Base-by-base conservation (phyloP, 352 stramenopile genomes). In the Phytophthora cryptogea region DNA sequence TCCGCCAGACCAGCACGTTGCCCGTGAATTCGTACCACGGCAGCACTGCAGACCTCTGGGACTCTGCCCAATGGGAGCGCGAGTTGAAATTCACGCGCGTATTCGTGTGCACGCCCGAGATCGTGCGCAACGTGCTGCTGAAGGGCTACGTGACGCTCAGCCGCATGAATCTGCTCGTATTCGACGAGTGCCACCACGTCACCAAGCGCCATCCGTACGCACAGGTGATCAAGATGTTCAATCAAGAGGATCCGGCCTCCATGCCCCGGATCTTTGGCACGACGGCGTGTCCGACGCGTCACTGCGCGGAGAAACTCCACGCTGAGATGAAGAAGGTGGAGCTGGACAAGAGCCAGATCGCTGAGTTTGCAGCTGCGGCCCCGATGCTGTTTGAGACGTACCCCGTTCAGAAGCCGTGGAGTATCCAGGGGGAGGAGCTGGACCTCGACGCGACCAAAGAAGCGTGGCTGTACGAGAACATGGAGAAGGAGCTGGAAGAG, bases 171-270 rank as follows among this genome's bases (percentile, higher is more conserved):
- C 39, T 97, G 56, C 72, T 97, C 16, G 79, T 97, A 27, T 92
- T 97, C 55, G 89, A 97, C 64, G 89, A 97, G 69, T 97, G 89
- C 66, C 89, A 97, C 64, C 83, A 95, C 69, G 86, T 92, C 36
- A 86, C 73, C 23, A 95, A 95, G 68, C 88, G 88, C 44, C 89
- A 97, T 32, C 87, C 88, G 57, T 97, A 97, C 68, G 87, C 87
- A 27, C 86, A 94, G 37, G 69, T 97, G 14, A 90, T 95, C 36
- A 90, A 89, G 43, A 76, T 94, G 60, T 96, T 93, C 63, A 71
- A 88, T 32, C 42, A 74, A n/a, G 47, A 63, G 14, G 56, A 70
- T 10, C 13, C 40, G 5, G 35, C 35, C 2, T 36, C 28, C 1
- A 80, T 85, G 74, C 87, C 87, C 16, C 76, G 80, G 16, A 84